Evolutionary conservation across 1,139 yeast genomes (phyloP).

Genomic region (Suhomyces bribrorum): DNA sequence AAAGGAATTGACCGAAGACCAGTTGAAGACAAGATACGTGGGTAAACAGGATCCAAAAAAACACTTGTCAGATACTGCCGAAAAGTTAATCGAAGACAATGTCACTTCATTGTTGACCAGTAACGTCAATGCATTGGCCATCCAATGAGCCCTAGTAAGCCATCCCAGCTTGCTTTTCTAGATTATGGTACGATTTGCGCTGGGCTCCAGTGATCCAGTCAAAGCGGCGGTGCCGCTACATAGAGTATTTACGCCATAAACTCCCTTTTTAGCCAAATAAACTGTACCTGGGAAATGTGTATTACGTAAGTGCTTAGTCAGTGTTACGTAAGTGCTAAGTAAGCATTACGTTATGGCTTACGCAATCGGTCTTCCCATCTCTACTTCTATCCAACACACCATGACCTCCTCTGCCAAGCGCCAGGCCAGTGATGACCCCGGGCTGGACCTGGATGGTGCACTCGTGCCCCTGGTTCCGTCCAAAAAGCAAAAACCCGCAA

Average conservation of each 20-base stretch:
- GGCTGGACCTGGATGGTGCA: background rate
- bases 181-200: no score
- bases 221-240: background rate
- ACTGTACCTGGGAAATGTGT: background rate
- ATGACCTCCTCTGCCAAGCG: background rate
- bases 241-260: background rate
- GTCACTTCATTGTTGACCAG: conserved; percentile 85
- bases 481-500: conserved; percentile 1
- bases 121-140: conserved; percentile 83
- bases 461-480: background rate
- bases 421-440: background rate
- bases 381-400: no score
- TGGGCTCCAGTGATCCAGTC: background rate
- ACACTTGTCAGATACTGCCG: conserved; percentile 90
- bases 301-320: no score
- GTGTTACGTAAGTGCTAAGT: no score
- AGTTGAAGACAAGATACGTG: conserved; percentile 90
- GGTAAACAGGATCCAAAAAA: conserved; percentile 99
- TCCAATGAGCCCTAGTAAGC: conserved; percentile 41
- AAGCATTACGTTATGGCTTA: no score
- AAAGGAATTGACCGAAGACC: conserved; percentile 83
- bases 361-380: no score
- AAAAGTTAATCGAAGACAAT: conserved; percentile 82
- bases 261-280: no score
- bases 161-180: background rate